Conservation (phyloP, 208 protist species). For the Hexamita inflata region DNA sequence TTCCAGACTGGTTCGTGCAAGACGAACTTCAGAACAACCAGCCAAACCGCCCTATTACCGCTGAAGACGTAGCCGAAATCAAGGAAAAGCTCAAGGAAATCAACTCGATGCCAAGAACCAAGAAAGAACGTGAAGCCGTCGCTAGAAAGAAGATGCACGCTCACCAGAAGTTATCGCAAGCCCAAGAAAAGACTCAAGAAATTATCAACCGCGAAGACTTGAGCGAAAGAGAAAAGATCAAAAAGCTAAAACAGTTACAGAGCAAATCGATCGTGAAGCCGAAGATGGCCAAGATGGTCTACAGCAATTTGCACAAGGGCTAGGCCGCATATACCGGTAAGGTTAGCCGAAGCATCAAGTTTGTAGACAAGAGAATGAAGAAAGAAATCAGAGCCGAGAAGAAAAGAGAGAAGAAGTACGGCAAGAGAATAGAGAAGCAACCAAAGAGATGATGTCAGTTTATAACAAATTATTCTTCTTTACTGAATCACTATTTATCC, state of each 20-base stretch:
- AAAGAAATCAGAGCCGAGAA: conserved; percentile 10
- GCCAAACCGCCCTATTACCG: background rate
- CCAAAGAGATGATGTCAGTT: background rate
- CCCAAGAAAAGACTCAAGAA: background rate
- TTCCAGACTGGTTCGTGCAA: conserved; percentile 9
- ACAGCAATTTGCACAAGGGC: conserved; percentile 11
- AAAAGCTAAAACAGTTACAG: background rate
- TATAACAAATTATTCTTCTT: too few relatives aligned
- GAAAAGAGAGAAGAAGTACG: background rate
- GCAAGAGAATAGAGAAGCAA: background rate
- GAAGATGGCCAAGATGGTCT: background rate
- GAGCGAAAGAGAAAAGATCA: conserved; percentile 19
- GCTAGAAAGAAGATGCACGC: background rate
- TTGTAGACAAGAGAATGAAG: conserved; percentile 5
- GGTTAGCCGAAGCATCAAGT: background rate
- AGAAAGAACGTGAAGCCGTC: conserved; percentile 19
- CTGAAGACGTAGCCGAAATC: background rate
- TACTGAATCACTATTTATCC: too few relatives aligned
- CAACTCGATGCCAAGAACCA: background rate
- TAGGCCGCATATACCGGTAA: background rate
- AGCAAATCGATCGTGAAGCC: background rate
- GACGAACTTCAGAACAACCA: background rate
- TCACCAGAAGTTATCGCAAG: background rate
- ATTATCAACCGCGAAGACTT: background rate
- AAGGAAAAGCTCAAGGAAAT: conserved; percentile 4